Conservation (phyloP, 805 yeast species). For the Cyberlindnera maritima region DNA sequence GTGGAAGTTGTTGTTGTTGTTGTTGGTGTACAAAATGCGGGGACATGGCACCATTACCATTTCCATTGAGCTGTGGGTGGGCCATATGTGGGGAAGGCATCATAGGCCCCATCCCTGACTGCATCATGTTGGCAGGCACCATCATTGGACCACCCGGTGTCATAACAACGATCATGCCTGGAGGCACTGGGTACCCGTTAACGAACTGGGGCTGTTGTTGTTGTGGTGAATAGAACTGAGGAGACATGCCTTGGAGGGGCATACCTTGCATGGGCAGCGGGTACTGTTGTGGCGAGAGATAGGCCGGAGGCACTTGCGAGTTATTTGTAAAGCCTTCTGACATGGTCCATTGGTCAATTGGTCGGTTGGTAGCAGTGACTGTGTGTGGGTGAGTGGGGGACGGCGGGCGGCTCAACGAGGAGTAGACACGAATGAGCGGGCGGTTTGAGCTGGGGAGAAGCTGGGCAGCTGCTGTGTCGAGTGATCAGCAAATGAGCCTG, state of each 20-base stretch:
- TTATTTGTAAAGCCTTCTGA: background rate
- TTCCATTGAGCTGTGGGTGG: background rate
- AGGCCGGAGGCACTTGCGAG: background rate
- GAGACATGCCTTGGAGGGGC: background rate
- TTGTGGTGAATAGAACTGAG: background rate
- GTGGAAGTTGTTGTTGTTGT: background rate
- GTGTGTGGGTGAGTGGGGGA: background rate
- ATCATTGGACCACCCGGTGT: background rate
- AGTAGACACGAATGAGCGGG: no score
- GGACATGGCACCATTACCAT: background rate
- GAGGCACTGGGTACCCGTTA: background rate
- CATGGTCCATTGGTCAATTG: background rate
- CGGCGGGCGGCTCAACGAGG: no score
- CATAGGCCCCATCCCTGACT: conserved; percentile 1
- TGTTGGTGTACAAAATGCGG: conserved; percentile 5
- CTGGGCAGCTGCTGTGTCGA: no score
- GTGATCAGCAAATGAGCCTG: no score
- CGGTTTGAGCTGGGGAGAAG: no score
- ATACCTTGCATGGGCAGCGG: background rate
- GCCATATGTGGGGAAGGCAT: background rate
- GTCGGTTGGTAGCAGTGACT: no score
- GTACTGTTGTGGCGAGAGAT: background rate
- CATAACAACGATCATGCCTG: background rate
- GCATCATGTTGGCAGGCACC: background rate
- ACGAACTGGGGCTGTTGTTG: background rate